These are phyloP conservation scores for Epichloe sp. DNA, from an alignment of 2,329 filamentous ascomycete species.

Conservation along the genomic window DNA sequence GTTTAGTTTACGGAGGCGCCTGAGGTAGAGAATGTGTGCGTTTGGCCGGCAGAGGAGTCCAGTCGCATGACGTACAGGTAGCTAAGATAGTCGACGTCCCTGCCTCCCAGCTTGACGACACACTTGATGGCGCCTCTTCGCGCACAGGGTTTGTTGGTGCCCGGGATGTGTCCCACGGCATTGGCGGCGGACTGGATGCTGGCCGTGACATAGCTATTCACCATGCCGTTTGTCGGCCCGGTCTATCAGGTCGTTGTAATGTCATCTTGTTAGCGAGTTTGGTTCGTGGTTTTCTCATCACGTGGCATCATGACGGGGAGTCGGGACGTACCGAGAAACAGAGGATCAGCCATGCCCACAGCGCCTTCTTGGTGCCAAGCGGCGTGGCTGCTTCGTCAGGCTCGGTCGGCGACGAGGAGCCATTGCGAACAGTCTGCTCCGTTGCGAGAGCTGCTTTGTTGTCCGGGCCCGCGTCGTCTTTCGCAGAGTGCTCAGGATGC, in stretches of 20 bases:
- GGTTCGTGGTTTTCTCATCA: too few relatives aligned
- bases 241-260: conserved; percentile 3
- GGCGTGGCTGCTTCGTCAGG: not conserved
- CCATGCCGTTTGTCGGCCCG: conserved; percentile 9
- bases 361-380: conserved; percentile 6
- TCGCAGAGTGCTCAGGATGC: not conserved
- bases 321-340: conserved; percentile 8
- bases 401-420: not conserved
- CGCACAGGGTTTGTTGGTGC: conserved; percentile 9
- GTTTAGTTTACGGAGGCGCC: not conserved
- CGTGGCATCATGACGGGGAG: too few relatives aligned
- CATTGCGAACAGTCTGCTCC: not conserved
- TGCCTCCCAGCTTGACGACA: conserved; percentile 9
- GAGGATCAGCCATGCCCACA: conserved; percentile 10
- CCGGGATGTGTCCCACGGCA: conserved; percentile 9
- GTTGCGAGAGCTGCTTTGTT: not conserved
- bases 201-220: conserved; percentile 10
- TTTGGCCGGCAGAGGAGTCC: not conserved
- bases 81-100: conserved; percentile 11
- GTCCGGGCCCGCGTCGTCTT: not conserved
- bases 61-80: conserved; percentile 6
- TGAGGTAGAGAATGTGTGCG: too few relatives aligned
- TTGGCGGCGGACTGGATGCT: conserved; percentile 11
- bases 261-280: too few relatives aligned
- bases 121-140: conserved; percentile 9